phyloP scores from a whole-genome alignment of 106 monocot genomes.

The Platanthera zijinensis region DNA sequence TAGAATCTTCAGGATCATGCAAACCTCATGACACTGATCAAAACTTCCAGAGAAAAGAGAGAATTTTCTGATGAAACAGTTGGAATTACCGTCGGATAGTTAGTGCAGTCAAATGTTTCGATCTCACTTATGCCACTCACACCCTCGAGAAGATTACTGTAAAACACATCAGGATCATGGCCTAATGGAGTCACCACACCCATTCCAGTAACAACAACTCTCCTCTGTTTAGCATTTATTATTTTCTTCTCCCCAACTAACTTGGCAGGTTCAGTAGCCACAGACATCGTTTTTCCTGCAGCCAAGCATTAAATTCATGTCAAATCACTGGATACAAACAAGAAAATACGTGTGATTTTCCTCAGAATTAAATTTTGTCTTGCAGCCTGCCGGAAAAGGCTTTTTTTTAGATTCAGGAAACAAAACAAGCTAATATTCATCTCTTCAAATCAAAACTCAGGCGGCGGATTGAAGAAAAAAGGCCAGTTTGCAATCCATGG shows the following conservation, averaged over 20 bases:
- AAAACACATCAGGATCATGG: constrained; percentile 72
- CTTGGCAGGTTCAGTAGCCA: constrained; percentile 58
- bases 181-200: constrained; percentile 89
- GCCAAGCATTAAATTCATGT: background rate
- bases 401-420: background rate
- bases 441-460: constrained; percentile 1
- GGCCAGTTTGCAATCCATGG: background rate
- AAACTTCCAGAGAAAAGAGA: background rate
- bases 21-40: background rate
- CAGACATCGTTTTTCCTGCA: constrained; percentile 58
- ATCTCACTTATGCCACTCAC: constrained; percentile 63
- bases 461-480: background rate
- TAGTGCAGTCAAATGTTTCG: constrained; percentile 82
- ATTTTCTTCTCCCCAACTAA: constrained; percentile 47
- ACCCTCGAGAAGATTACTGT: constrained; percentile 47
- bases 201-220: constrained; percentile 95
- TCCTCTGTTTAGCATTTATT: constrained; percentile 41
- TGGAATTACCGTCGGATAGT: constrained; percentile 53
- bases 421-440: background rate
- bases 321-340: background rate
- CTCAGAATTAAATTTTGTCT: background rate
- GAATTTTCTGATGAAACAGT: background rate
- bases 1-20: background rate
- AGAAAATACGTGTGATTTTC: background rate
- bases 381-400: background rate